phyloP scores from a whole-genome alignment of 768 basidiomycete species.

The Crepidotus variabilis region DNA sequence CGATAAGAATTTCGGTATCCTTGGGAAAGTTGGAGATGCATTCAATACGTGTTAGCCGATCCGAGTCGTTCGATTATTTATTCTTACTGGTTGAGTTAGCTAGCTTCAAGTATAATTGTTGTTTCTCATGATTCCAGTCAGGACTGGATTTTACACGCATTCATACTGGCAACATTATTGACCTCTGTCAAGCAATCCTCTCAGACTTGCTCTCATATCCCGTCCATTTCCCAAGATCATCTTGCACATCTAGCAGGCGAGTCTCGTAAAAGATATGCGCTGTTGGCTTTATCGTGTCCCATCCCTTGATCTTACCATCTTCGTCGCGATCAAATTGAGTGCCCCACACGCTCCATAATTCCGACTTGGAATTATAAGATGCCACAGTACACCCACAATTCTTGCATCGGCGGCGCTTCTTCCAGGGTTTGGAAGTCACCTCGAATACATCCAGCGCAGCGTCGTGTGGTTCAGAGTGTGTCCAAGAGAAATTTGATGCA shows the following conservation, averaged over 20 bases:
- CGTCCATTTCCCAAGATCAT: conserved; percentile 59
- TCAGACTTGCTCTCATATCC: conserved; percentile 57
- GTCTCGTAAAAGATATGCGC: conserved; percentile 68
- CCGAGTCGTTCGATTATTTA: too few species aligned
- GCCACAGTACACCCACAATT: conserved; percentile 52
- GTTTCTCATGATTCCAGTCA: too few species aligned
- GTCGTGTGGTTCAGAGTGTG: conserved; percentile 31
- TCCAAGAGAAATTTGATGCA: conserved; percentile 51
- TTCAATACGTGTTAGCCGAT: conserved; percentile 2
- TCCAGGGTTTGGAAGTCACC: conserved; percentile 49
- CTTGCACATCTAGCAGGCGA: conserved; percentile 51
- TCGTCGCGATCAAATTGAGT: conserved; percentile 50
- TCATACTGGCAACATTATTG: too few species aligned
- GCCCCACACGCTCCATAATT: conserved; percentile 57
- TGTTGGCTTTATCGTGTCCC: conserved; percentile 57
- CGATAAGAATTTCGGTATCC: conserved; percentile 37
- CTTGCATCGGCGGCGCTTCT: conserved; percentile 62
- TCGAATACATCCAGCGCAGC: conserved; percentile 42
- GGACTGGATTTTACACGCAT: too few species aligned
- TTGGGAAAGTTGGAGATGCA: conserved; percentile 22
- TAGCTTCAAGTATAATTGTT: too few species aligned
- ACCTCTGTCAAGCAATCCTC: conserved; percentile 6
- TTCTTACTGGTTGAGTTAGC: too few species aligned
- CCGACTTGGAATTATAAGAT: conserved; percentile 45
- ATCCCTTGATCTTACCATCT: conserved; percentile 44